phyloP scores from a whole-genome alignment of 2,329 filamentous ascomycete species.

The Sporothrix luriei region DNA sequence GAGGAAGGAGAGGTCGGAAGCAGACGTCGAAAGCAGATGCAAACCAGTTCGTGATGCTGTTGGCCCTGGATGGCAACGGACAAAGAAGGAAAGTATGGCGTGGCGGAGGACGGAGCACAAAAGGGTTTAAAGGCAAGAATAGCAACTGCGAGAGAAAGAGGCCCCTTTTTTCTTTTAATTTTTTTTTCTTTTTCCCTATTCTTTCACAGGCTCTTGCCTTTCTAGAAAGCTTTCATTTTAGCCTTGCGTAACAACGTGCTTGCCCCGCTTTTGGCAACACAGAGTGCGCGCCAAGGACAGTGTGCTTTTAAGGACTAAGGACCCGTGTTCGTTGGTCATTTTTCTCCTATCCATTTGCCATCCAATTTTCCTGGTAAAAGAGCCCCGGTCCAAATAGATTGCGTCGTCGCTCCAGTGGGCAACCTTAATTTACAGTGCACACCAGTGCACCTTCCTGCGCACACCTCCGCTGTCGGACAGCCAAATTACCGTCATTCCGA shows the following conservation, averaged over 20 bases:
- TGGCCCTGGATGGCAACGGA: background rate
- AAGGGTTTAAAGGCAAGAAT: background rate
- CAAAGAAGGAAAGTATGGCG: slow-evolving; percentile 6
- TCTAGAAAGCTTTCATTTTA: slow-evolving; percentile 21
- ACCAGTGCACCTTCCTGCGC: slow-evolving; percentile 6
- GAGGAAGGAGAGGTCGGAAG: background rate
- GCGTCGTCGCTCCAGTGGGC: background rate
- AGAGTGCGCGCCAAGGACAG: slow-evolving; percentile 16
- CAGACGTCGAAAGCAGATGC: background rate
- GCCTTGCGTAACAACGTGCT: slow-evolving; percentile 22
- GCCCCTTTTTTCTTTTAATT: background rate
- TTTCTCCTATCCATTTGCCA: background rate
- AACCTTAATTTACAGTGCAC: slow-evolving; percentile 5
- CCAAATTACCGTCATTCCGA: slow-evolving; percentile 16
- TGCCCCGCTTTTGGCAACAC: slow-evolving; percentile 18
- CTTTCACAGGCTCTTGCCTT: slow-evolving; percentile 9
- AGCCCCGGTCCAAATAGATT: background rate
- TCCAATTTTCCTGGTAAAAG: slow-evolving; percentile 8
- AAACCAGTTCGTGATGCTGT: slow-evolving; percentile 3
- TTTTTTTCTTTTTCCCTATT: slow-evolving; percentile 11
- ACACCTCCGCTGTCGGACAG: background rate
- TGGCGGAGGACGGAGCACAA: background rate
- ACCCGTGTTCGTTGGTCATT: background rate
- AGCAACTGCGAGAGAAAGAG: background rate
- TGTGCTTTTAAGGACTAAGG: background rate